Base-by-base conservation (phyloP, 306 rosid genomes). In the Vigna angularis region DNA sequence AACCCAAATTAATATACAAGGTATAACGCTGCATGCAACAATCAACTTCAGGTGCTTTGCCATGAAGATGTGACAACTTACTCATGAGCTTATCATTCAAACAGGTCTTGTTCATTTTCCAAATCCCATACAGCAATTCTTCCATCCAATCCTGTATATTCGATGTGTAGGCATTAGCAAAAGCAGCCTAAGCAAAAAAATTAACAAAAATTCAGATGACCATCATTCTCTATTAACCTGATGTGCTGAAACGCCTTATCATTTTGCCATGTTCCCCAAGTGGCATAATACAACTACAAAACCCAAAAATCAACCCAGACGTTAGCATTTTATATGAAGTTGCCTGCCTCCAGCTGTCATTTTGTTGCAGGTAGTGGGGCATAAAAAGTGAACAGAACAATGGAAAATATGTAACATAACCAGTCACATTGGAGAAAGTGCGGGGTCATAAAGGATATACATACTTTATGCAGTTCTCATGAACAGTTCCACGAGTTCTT, bases 391-490 rank as follows among this genome's bases (percentile, higher is more conserved):
- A 58, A 42, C 40, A 55, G 58, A 56, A 70, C 38, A 42, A 65
- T 40, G 85, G 83, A 80, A 66, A 50, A 73, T 34, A 45, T 40
- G 79, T 16, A 24, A 28, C 16, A 67, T 30, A 3, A 71, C 48
- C 57, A 59, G 56, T 34, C 50, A 48, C 26, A 14, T n/a, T 64
- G 56, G 65, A 34, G 72, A 66, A 74, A 70, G 59, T 59, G 76
- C 16, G 3, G 4, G 36, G 81, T 24, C 57, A 55, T 56, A 40
- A 26, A 17, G 62, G 64, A 73, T 75, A 36, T 45, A 79, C 5
- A 20, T 95, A 93, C 99, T 81, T 93, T 45, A 95, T 91, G 87
- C 98, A 91, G 75, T 95, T 95, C 64, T 95, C 99, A 24, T 95
- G 99, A 83, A 86, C 78, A 56, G 83, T 79, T 72, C 89, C 97